These are phyloP conservation scores for Coniochaeta pulveracea DNA, from an alignment of 2,329 filamentous ascomycete genomes.

Conservation along the genomic window DNA sequence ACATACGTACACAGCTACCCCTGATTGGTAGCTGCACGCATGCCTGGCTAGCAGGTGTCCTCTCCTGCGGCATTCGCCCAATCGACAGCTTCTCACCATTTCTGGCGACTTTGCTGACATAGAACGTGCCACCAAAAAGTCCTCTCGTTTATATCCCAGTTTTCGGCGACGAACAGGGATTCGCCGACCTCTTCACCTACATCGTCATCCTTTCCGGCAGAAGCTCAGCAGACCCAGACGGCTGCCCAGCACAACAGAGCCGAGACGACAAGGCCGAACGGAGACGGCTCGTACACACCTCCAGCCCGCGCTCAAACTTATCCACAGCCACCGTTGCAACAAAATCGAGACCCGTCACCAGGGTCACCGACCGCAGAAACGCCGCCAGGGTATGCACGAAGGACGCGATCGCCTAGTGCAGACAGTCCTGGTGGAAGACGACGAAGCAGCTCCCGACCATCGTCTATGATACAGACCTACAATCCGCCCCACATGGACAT, in stretches of 20 bases:
- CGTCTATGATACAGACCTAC: conserved; percentile 80
- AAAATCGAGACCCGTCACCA: too few relatives aligned
- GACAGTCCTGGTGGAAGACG: conserved; percentile 26
- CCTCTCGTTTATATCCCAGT: conserved; percentile 78
- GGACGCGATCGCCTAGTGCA: conserved; percentile 29
- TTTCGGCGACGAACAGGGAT: conserved; percentile 41
- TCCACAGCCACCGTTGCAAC: conserved; percentile 24
- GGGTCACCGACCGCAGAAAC: conserved; percentile 8
- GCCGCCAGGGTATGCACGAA: conserved; percentile 15
- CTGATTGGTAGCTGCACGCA: too few relatives aligned
- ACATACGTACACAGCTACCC: background rate
- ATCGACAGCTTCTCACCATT: conserved; percentile 2
- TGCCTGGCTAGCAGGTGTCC: too few relatives aligned
- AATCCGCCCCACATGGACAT: conserved; percentile 81
- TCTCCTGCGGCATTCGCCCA: background rate
- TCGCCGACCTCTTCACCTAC: conserved; percentile 30
- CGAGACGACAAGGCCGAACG: too few relatives aligned
- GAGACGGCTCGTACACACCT: conserved; percentile 13
- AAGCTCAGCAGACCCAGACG: conserved; percentile 15
- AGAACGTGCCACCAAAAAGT: conserved; percentile 41
- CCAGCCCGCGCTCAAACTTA: conserved; percentile 25
- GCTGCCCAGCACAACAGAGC: too few relatives aligned
- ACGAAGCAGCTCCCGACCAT: conserved; percentile 53
- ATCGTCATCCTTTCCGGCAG: conserved; percentile 30
- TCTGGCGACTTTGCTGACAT: conserved; percentile 20